These are phyloP conservation scores for Lachnellula cervina DNA, from an alignment of 2,329 filamentous ascomycete species.

Conservation along the genomic window DNA sequence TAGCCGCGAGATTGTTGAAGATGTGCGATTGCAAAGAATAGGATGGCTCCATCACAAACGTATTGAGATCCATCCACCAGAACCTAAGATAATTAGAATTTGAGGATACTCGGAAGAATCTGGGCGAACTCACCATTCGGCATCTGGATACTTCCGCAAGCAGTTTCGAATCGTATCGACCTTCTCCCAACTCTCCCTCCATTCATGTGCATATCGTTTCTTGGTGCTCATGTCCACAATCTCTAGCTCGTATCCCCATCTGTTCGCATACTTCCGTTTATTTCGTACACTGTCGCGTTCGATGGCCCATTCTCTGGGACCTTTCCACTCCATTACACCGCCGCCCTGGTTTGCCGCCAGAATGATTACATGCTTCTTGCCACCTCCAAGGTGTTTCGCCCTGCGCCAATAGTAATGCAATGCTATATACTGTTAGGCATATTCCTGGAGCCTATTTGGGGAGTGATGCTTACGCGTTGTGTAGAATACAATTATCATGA, in stretches of 20 bases:
- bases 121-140: conserved; percentile 73
- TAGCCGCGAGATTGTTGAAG: conserved; percentile 70
- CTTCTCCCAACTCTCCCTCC: conserved; percentile 99
- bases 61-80: conserved; percentile 98
- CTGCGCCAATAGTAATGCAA: conserved; percentile 60
- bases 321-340: conserved; percentile 99
- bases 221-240: conserved; percentile 98
- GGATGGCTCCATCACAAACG: conserved; percentile 93
- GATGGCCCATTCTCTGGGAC: conserved; percentile 94
- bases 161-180: conserved; percentile 86
- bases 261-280: conserved; percentile 80
- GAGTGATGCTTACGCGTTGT: conserved; percentile 60
- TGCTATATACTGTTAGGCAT: conserved; percentile 25
- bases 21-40: conserved; percentile 88
- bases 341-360: conserved; percentile 90
- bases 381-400: conserved; percentile 69
- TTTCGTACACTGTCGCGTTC: conserved; percentile 94
- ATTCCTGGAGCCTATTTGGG: neutral
- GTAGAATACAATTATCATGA: conserved; percentile 63
- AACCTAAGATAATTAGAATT: conserved; percentile 62
- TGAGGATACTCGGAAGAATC: neutral
- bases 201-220: conserved; percentile 97
- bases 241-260: conserved; percentile 94
- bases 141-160: conserved; percentile 89
- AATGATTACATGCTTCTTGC: conserved; percentile 89